Base-by-base conservation (phyloP, 202 grass and related monocot genomes). In the Eragrostis tef region DNA sequence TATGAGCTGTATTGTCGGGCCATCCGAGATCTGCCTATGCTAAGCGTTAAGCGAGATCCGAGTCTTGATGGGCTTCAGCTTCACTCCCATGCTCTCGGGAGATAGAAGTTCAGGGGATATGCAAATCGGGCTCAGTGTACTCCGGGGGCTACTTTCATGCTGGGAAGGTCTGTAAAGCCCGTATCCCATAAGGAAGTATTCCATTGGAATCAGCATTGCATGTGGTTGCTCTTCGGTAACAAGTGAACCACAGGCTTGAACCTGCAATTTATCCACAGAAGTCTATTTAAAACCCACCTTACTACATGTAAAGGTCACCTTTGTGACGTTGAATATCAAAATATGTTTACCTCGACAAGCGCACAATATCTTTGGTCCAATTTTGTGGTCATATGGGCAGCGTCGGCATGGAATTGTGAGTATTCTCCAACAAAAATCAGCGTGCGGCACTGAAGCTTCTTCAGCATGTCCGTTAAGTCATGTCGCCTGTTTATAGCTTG, bases 11-110 rank as follows among this genome's bases (percentile, higher is more conserved):
- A n/a, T n/a, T n/a, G n/a, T n/a, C n/a, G n/a, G n/a, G n/a, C n/a
- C n/a, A n/a, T n/a, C n/a, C n/a, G n/a, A 71, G 50, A 44, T 45
- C 50, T 54, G n/a, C 41, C n/a, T 16, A 44, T 69, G 69, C 78
- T 83, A 98, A 70, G 86, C 88, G 14, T 81, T 64, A 14, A 90
- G 82, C 0, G 93, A 89, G 24, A 88, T 80, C 58, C 93, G 85
- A 1, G 96, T 99, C 88, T 93, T 95, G 87, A 99, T 99, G 43
- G 96, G 96, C 71, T 99, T 99, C 26, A 99, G 71, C 75, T 99
- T 99, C 62, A 99, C 86, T 74, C 96, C 96, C 93, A 99, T 95
- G 77, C 93, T 99, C 87, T 99, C 96, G 0, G 93, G 96, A 1
- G 96, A 99, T 1, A 99, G 90, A 43, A 99, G 93, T 67, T 99